Conservation (phyloP, 768 basidiomycete genomes). For the Mycena pura region DNA sequence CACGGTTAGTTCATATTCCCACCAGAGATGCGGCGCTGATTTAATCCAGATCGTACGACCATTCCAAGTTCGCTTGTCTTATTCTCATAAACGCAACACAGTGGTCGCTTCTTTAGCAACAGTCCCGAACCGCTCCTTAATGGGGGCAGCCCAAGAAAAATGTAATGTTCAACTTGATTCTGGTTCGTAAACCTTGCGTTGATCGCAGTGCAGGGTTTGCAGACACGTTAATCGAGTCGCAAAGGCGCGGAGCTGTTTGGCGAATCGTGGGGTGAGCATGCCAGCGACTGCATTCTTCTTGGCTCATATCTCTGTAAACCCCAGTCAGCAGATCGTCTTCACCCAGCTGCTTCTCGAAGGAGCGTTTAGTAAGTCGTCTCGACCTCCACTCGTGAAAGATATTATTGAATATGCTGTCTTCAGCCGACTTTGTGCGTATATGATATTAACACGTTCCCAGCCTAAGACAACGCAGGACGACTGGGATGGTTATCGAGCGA, state of each 20-base stretch:
- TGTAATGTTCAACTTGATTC: conserved; percentile 40
- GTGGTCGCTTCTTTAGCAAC: conserved; percentile 52
- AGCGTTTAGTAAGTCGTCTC: conserved; percentile 28
- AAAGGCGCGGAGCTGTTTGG: conserved; percentile 58
- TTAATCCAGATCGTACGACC: neutral
- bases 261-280: conserved; percentile 53
- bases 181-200: neutral
- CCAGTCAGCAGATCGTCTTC: conserved; percentile 65
- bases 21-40: conserved; percentile 9
- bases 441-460: neutral
- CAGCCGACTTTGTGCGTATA: conserved; percentile 11
- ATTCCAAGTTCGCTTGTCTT: neutral
- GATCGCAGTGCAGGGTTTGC: conserved; percentile 49
- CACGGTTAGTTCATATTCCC: conserved; percentile 43
- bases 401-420: neutral
- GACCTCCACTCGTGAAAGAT: neutral
- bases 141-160: conserved; percentile 61
- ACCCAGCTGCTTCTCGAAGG: conserved; percentile 50
- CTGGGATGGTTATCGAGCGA: conserved; percentile 67
- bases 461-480: conserved; percentile 45
- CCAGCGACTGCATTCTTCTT: neutral
- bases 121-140: conserved; percentile 54
- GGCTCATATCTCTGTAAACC: neutral
- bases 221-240: conserved; percentile 52
- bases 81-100: conserved; percentile 19